These are phyloP conservation scores for Solioccasus polychromus DNA, from an alignment of 768 basidiomycete species.

Conservation along the genomic window DNA sequence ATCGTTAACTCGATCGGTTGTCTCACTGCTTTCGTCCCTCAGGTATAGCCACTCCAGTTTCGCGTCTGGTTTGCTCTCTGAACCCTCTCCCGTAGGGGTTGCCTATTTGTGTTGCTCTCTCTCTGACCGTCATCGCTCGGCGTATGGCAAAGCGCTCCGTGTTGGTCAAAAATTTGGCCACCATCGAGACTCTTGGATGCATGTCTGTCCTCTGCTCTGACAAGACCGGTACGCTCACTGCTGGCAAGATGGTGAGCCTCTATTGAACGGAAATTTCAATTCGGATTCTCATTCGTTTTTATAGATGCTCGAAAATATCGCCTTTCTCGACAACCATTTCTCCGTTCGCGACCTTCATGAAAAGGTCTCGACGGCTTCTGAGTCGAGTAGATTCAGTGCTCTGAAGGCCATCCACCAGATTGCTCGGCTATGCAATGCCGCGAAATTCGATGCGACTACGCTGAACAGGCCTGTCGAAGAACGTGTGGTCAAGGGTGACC, in stretches of 20 bases:
- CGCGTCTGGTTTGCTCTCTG: background rate
- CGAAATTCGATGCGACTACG: conserved; percentile 41
- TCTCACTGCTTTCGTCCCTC: conserved; percentile 40
- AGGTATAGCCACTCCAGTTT: conserved; percentile 20
- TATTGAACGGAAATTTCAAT: too few species aligned
- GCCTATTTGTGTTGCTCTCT: conserved; percentile 44
- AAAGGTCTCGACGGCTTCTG: conserved; percentile 6
- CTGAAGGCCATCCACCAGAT: conserved; percentile 34
- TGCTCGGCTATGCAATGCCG: conserved; percentile 54
- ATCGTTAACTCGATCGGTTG: conserved; percentile 39
- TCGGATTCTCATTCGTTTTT: background rate
- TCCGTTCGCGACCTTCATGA: conserved; percentile 11
- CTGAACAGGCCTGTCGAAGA: conserved; percentile 27
- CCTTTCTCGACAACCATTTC: conserved; percentile 33
- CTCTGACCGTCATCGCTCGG: conserved; percentile 44
- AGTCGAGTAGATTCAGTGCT: conserved; percentile 10
- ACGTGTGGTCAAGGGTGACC: conserved; percentile 41
- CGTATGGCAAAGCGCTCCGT: conserved; percentile 48
- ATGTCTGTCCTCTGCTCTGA: conserved; percentile 53
- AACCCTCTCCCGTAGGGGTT: conserved; percentile 26
- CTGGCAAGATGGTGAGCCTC: conserved; percentile 41
- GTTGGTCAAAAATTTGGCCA: conserved; percentile 48
- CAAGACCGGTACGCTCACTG: conserved; percentile 50
- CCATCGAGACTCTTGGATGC: conserved; percentile 50
- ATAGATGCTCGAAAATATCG: conserved; percentile 39